phyloP scores from a whole-genome alignment of 805 yeast species.

The Schwanniomyces vanrijiae region DNA sequence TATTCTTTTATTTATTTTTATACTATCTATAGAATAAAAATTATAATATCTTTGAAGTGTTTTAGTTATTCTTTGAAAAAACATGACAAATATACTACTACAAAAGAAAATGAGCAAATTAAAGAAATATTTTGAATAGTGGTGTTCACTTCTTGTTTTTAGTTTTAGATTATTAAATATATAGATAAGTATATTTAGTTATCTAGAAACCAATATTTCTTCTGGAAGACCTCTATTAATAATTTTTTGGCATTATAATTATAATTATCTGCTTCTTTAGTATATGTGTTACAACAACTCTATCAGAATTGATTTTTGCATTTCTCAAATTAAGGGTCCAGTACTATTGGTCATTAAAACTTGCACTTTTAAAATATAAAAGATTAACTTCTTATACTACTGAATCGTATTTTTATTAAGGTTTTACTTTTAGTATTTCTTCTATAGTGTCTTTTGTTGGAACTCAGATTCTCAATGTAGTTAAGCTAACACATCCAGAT shows the following conservation, averaged over 20 bases:
- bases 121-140: conserved; percentile 35
- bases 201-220: conserved; percentile 40
- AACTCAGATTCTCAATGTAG: conserved; percentile 35
- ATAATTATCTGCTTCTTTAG: conserved; percentile 37
- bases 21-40: too few species aligned
- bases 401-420: conserved; percentile 44
- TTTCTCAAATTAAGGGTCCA: conserved; percentile 45
- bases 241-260: conserved; percentile 41
- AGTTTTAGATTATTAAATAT: conserved; percentile 45
- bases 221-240: conserved; percentile 44
- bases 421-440: conserved; percentile 40
- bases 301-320: conserved; percentile 40
- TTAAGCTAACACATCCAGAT: conserved; percentile 34
- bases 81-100: background rate
- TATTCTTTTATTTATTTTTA: too few species aligned
- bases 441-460: conserved; percentile 39
- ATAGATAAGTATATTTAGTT: conserved; percentile 43
- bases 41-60: background rate
- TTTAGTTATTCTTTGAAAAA: background rate
- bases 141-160: conserved; percentile 39
- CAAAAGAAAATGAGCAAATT: background rate
- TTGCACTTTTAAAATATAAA: conserved; percentile 38
- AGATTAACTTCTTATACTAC: conserved; percentile 38
- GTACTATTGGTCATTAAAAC: conserved; percentile 41
- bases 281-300: conserved; percentile 36